phyloP scores from a whole-genome alignment of 768 basidiomycete genomes.

The Leccinum barrowsii region DNA sequence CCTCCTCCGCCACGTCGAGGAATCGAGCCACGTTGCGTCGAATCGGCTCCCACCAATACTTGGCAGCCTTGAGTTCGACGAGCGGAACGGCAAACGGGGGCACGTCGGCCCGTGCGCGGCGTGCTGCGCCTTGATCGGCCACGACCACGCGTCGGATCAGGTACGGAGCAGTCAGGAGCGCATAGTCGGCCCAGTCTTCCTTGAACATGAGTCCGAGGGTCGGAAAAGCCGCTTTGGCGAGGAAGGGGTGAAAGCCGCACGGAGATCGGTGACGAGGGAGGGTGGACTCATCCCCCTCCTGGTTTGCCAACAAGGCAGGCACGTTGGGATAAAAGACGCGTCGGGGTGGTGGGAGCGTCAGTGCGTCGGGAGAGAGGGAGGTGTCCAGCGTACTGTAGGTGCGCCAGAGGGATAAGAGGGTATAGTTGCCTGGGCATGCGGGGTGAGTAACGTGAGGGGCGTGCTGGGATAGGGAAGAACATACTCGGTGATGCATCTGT shows the following conservation, averaged over 20 bases:
- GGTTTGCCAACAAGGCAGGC: conserved; percentile 51
- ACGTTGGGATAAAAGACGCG: conserved; percentile 73
- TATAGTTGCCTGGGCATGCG: conserved; percentile 50
- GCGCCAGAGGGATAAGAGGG: conserved; percentile 75
- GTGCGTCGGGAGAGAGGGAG: conserved; percentile 42
- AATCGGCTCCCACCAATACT: conserved; percentile 70
- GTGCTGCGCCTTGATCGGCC: conserved; percentile 70
- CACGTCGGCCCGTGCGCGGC: conserved; percentile 25
- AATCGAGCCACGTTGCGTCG: conserved; percentile 41
- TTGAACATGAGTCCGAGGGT: conserved; percentile 61
- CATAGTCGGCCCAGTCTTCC: conserved; percentile 78
- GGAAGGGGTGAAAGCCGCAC: conserved; percentile 67
- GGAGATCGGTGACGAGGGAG: conserved; percentile 44
- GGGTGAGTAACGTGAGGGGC: background rate
- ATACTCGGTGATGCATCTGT: conserved; percentile 49
- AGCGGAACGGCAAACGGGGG: conserved; percentile 37
- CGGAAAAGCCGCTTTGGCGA: conserved; percentile 74
- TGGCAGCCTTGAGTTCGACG: conserved; percentile 42
- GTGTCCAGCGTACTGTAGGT: conserved; percentile 64
- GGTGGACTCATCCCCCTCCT: conserved; percentile 19
- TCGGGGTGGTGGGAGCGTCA: conserved; percentile 60
- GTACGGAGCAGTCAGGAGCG: conserved; percentile 63
- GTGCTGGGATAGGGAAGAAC: conserved; percentile 18
- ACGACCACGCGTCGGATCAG: conserved; percentile 74
- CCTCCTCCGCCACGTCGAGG: conserved; percentile 34